Base-by-base conservation (phyloP, 345 rosid species). In the Streptanthus diversifolius region DNA sequence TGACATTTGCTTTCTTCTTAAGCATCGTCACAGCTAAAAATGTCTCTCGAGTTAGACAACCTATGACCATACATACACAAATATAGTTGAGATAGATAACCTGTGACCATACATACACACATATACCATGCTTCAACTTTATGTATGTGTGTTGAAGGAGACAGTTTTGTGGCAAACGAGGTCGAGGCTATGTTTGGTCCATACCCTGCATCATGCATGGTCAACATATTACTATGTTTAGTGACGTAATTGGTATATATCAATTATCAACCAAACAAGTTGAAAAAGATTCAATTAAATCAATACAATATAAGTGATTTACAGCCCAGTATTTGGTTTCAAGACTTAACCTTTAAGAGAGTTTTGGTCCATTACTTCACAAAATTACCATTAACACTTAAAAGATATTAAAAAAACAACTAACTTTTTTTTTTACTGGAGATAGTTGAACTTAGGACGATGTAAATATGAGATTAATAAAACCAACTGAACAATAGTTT, bases 161-260 rank as follows among this genome's bases (percentile, higher is more conserved):
- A 75, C 79, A 75, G 17, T 14, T 60, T 59, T 67, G 73, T 75
- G 55, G 79, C 32, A n/a, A 39, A 41, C 73, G 63, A 75, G 73
- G 68, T 60, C 44, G 56, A 59, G 44, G 68, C 47, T 60, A 67
- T 75, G 73, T 68, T 68, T 51, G 73, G 68, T 75, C 40, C 39
- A 51, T 15, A 60, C 68, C 68, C 45, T 74, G 61, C 78, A 66
- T 57, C 67, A 45, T 8, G 22, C 70, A 56, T 74, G 73, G 53
- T 21, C 63, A 51, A 73, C 68, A 59, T 67, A 5, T 68, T 59
- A 1, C 55, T 49, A 67, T 59, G 68, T 74, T 49, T 64, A 8
- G 24, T 43, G 56, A 54, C 70, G 24, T 71, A 48, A 36, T n/a
- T 57, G 14, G 5, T 48, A 1, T 33, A 25, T 25, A 36, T 49